A percentile compares a stretch with the other conserved stretches of the same genome.
These are phyloP conservation scores for Aspergillus olivimuriae DNA, from an alignment of 495 filamentous ascomycete genomes.

Conservation along the genomic window DNA sequence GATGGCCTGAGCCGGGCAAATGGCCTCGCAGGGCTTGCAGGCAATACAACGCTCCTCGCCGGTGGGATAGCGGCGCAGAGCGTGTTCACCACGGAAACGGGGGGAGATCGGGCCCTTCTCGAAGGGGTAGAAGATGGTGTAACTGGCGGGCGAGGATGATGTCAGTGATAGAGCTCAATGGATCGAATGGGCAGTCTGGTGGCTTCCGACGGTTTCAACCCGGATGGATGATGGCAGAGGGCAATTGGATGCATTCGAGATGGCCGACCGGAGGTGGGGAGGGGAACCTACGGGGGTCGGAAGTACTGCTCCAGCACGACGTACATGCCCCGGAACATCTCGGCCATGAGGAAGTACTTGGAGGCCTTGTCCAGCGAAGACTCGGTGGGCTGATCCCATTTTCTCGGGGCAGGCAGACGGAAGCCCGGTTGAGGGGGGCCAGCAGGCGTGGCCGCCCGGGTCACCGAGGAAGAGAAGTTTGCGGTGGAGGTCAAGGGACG, in stretches of 20 bases:
- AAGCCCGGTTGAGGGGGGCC: constrained; percentile 74
- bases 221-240: neutral
- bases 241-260: neutral
- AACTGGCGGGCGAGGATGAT: constrained; percentile 42
- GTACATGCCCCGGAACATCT: constrained; percentile 97
- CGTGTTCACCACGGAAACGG: constrained; percentile 95
- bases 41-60: too few species aligned
- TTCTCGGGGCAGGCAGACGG: constrained; percentile 58
- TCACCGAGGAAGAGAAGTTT: constrained; percentile 57
- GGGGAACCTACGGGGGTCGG: constrained; percentile 76
- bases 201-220: too few species aligned
- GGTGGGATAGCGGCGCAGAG: constrained; percentile 88
- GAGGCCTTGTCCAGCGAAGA: constrained; percentile 73
- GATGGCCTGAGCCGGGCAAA: too few species aligned
- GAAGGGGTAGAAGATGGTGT: constrained; percentile 98
- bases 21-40: too few species aligned
- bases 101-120: constrained; percentile 99
- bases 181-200: too few species aligned
- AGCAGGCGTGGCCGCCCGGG: constrained; percentile 58
- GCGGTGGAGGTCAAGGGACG: constrained; percentile 42
- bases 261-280: neutral
- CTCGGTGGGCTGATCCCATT: constrained; percentile 68
- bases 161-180: constrained; percentile 6
- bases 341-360: constrained; percentile 86
- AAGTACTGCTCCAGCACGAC: constrained; percentile 98